Evolutionary conservation across 306 rosid species (phyloP).

Genomic region (Carpinus viminea): DNA sequence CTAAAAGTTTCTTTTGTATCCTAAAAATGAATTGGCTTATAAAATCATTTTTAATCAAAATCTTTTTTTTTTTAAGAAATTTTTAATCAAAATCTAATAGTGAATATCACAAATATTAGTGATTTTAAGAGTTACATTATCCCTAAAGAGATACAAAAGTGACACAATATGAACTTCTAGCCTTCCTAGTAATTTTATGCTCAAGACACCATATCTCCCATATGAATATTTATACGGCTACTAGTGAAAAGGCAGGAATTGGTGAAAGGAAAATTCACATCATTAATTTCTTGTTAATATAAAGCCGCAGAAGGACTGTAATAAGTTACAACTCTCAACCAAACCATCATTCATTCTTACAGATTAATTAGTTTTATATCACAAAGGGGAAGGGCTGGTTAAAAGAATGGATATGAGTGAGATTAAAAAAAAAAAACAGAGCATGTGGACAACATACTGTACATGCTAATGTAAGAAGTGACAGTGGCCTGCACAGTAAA

Average conservation of each 20-base stretch:
- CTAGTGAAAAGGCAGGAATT: neutral
- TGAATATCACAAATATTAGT: too few relatives aligned
- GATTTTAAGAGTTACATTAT: too few relatives aligned
- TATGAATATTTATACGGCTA: neutral
- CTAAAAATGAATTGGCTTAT: too few relatives aligned
- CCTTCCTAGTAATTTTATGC: too few relatives aligned
- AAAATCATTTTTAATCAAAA: too few relatives aligned
- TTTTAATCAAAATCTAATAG: too few relatives aligned
- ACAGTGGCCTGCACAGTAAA: constrained; percentile 26
- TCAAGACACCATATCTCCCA: too few relatives aligned
- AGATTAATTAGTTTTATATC: neutral
- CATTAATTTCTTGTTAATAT: neutral
- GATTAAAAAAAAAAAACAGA: neutral
- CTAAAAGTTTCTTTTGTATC: too few relatives aligned
- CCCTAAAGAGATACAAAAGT: too few relatives aligned
- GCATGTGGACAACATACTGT: constrained; percentile 39
- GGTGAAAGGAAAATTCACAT: neutral
- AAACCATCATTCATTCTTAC: constrained; percentile 19
- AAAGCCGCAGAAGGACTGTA: constrained; percentile 19
- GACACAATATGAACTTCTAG: too few relatives aligned
- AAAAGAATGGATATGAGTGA: constrained; percentile 19
- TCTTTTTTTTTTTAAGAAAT: too few relatives aligned
- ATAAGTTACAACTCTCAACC: constrained; percentile 27
- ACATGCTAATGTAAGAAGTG: constrained; percentile 36
- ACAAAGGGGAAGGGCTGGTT: constrained; percentile 16